Evolutionary conservation across 2,329 filamentous ascomycete genomes (phyloP), one percentile per base, ranked within the genome.

Genomic region (Diaporthe velutina): DNA sequence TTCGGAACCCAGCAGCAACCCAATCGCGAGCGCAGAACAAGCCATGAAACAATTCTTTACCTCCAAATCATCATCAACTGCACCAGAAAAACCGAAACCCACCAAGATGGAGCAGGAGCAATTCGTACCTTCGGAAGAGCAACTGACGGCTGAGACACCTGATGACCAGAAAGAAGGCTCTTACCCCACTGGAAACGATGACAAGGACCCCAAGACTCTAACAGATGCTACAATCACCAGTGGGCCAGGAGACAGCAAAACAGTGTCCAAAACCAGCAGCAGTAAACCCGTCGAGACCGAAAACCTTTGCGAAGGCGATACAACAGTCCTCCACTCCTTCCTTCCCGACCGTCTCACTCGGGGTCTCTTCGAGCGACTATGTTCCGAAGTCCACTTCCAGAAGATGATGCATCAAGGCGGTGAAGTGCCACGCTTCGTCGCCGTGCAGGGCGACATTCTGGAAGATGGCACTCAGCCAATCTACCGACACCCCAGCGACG

Each of bases 401-500:
- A 93, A 90, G 77, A 98, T 99, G 97, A 93, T 93, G 57, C 97
- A 98, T 79, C 93, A 96, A 77, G 94, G 95, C 45, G 96, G 97
- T 35, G 93, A 97, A 79, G 97, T 98, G 0, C 97, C 97, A 57
- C 92, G 97, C 50, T 90, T 98, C 2, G 95, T 98, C 9, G 95
- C 95, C 66, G 95, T 98, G 28, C 96, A 98, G 82, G 97, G 96
- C 4, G 86, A 89, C 22, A 86, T 95, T 40, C 88, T 87, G 52
- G 81, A 86, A 0, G 92, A 96, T 79, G 94, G 94, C 25, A 92
- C 88, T 77, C 92, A 94, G 82, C 97, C 97, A 30, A 89, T 98
- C n/a, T 99, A 99, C 83, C 93, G 97, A 19, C 97, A 98, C 83
- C 97, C 97, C 58, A 91, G 95, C 5, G 97, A 99, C 80, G 94